Evolutionary conservation across 73 alveolate genomes (phyloP).

Genomic region (Paramecium primaurelia): DNA sequence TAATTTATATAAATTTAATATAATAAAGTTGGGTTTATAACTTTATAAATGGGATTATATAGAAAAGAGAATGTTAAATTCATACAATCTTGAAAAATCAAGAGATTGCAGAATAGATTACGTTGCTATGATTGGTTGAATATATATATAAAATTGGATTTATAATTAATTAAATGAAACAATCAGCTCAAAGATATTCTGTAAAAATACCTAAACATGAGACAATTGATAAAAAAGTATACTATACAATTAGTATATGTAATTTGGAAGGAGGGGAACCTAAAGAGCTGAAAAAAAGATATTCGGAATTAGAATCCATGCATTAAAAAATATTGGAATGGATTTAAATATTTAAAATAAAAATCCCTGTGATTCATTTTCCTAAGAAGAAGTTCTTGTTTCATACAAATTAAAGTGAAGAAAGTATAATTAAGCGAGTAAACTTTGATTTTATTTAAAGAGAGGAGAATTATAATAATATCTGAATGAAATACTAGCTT

Average conservation of each 20-base stretch:
- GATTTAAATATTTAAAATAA: background rate
- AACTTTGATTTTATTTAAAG: background rate
- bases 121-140: background rate
- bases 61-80: background rate
- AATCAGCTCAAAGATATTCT: background rate
- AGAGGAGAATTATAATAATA: background rate
- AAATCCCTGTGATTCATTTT: background rate
- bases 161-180: background rate
- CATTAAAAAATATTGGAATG: conserved; percentile 9
- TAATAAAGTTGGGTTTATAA: background rate
- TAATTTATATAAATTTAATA: background rate
- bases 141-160: background rate
- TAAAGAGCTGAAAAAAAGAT: background rate
- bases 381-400: conserved; percentile 2
- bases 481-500: conserved; percentile 16
- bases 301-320: background rate
- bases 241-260: background rate
- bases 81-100: background rate
- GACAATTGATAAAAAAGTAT: background rate
- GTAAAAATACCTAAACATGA: background rate
- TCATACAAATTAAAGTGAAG: background rate
- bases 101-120: background rate
- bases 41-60: background rate
- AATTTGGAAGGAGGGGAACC: background rate
- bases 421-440: background rate